Evolutionary conservation across 139 green algal genomes (phyloP).

Genomic region (Coccomyxa sp.): DNA sequence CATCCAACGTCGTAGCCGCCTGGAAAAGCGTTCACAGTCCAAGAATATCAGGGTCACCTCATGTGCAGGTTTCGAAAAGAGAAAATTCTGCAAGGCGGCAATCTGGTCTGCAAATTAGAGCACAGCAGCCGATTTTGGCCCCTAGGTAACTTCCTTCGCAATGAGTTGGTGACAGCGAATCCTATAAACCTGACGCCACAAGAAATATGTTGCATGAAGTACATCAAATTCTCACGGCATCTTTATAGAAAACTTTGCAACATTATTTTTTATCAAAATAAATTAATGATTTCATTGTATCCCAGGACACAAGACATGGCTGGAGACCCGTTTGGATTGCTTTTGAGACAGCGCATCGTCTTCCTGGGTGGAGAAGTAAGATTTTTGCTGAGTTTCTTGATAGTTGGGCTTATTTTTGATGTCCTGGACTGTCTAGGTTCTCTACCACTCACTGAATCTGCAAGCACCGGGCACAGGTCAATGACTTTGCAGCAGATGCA

Average conservation of each 20-base stretch:
- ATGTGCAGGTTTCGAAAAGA: no score
- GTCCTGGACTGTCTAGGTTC: neutral
- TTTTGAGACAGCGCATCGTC: conserved; percentile 91
- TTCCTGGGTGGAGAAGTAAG: conserved; percentile 88
- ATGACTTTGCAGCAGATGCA: conserved; percentile 94
- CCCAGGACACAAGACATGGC: conserved; percentile 68
- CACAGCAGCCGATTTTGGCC: neutral
- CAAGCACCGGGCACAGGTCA: conserved; percentile 58
- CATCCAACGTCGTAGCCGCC: no score
- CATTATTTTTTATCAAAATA: no score
- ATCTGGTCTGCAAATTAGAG: neutral
- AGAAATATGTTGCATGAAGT: no score
- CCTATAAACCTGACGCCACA: no score
- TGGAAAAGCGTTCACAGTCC: no score
- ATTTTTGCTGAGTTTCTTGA: neutral
- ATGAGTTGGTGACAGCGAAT: no score
- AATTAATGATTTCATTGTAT: no score
- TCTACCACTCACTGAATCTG: neutral
- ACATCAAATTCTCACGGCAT: no score
- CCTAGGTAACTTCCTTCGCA: neutral
- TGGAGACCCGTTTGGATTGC: conserved; percentile 91
- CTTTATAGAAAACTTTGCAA: no score
- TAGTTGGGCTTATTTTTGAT: neutral
- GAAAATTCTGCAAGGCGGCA: no score
- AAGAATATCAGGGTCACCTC: no score